Conservation (phyloP, 192 early-diverging fungal genomes). For the Coemansia furcata region DNA sequence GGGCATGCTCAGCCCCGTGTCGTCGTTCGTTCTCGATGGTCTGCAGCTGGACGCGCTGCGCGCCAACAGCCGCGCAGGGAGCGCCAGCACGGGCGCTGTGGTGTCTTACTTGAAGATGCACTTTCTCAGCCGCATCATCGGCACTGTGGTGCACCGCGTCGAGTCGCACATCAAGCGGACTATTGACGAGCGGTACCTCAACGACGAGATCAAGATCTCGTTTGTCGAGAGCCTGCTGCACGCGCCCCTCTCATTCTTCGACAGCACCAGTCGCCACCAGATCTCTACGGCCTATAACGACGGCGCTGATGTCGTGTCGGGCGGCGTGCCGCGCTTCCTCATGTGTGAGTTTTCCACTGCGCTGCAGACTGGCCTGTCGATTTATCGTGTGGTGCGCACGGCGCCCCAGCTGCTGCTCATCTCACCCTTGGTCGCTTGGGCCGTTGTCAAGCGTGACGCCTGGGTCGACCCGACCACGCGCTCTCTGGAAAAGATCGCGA, state of each 20-base stretch:
- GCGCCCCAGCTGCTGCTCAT: slow-evolving; percentile 22
- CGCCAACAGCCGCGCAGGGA: slow-evolving; percentile 5
- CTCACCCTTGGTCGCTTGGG: slow-evolving; percentile 19
- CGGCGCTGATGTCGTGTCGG: slow-evolving; percentile 12
- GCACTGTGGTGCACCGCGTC: neutral
- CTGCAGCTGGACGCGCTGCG: slow-evolving; percentile 24
- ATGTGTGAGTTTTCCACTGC: slow-evolving; percentile 10
- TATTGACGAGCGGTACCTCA: slow-evolving; percentile 6
- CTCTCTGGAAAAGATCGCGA: neutral
- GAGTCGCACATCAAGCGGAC: neutral
- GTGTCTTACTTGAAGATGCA: slow-evolving; percentile 22
- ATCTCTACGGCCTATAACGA: slow-evolving; percentile 17
- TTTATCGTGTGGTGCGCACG: slow-evolving; percentile 19
- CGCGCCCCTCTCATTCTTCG: slow-evolving; percentile 43
- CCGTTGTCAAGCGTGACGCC: neutral
- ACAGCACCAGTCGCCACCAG: slow-evolving; percentile 28
- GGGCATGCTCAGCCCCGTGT: slow-evolving; percentile 22
- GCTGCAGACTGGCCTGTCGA: slow-evolving; percentile 1
- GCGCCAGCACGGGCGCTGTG: slow-evolving; percentile 2
- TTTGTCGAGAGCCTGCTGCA: slow-evolving; percentile 28
- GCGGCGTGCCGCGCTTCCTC: slow-evolving; percentile 12
- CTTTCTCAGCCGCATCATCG: slow-evolving; percentile 1
- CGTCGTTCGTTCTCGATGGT: slow-evolving; percentile 17
- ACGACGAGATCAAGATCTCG: slow-evolving; percentile 5
- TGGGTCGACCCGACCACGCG: slow-evolving; percentile 3